phyloP scores from a whole-genome alignment of 2,329 filamentous ascomycete species.

The Falciphora oryzae region DNA sequence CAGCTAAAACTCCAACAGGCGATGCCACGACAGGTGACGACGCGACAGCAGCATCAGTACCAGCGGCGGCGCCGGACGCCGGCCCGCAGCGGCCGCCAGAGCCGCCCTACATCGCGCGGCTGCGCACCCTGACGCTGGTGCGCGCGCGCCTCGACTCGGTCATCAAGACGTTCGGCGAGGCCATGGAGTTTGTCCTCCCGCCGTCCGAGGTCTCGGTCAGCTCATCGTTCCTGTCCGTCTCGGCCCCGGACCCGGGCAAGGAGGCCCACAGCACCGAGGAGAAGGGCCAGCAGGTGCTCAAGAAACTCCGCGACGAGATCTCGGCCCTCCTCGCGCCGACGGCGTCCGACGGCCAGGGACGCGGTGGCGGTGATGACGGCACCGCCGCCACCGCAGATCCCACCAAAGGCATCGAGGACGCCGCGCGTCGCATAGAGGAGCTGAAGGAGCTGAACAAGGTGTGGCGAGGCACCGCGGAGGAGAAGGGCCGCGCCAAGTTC shows the following conservation, averaged over 20 bases:
- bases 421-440: constrained; percentile 67
- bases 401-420: constrained; percentile 65
- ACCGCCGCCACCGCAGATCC: constrained; percentile 45
- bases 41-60: constrained; percentile 12
- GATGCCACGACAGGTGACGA: constrained; percentile 8
- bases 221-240: constrained; percentile 85
- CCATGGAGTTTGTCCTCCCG: constrained; percentile 91
- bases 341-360: constrained; percentile 27
- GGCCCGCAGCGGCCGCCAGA: constrained; percentile 30
- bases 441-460: constrained; percentile 71
- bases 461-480: constrained; percentile 95
- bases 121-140: constrained; percentile 78
- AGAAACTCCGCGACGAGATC: constrained; percentile 66
- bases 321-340: constrained; percentile 47
- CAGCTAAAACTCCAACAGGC: constrained; percentile 9
- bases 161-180: constrained; percentile 86
- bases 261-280: constrained; percentile 66
- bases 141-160: constrained; percentile 81
- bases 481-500: constrained; percentile 75
- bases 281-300: constrained; percentile 77
- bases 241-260: constrained; percentile 68
- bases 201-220: constrained; percentile 80
- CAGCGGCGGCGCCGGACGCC: constrained; percentile 1
- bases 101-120: constrained; percentile 66
- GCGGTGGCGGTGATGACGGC: constrained; percentile 5